A percentile compares a stretch with the other conserved stretches of the same genome.
Conservation (phyloP, 306 rosid species). For the Hippophae rhamnoides region DNA sequence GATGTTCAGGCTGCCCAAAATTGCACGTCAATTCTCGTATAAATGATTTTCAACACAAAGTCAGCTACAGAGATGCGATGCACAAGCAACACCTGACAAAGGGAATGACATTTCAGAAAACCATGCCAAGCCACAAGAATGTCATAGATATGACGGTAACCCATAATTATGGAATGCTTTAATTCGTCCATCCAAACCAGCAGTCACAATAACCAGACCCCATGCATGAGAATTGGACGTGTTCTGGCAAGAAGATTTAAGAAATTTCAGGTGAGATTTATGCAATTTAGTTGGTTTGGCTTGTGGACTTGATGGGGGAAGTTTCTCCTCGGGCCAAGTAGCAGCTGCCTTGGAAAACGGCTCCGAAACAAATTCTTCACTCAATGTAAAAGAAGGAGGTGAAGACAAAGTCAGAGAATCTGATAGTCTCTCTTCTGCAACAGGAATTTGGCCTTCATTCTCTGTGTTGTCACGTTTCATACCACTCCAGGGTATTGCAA, state of each 20-base stretch:
- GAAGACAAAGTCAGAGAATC: conserved; percentile 22
- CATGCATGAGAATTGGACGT: not conserved
- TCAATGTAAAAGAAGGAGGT: conserved; percentile 42
- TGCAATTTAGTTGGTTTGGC: conserved; percentile 25
- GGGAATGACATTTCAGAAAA: no score
- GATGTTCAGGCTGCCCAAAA: no score
- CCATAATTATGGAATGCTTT: no score
- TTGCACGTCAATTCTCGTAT: no score
- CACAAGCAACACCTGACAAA: no score
- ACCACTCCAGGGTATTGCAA: conserved; percentile 68
- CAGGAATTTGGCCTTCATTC: conserved; percentile 15
- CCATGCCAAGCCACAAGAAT: no score
- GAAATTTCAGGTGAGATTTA: conserved; percentile 49
- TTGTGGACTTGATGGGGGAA: conserved; percentile 19
- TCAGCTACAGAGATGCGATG: no score
- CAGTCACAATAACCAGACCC: no score
- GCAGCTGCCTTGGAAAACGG: conserved; percentile 45
- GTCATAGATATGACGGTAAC: no score
- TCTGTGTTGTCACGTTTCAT: not conserved
- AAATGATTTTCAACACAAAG: no score
- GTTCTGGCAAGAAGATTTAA: conserved; percentile 50
- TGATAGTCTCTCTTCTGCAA: conserved; percentile 1
- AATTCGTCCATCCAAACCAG: no score
- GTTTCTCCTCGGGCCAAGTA: conserved; percentile 67
- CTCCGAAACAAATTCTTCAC: conserved; percentile 40